A percentile compares a stretch with the other conserved stretches of the same genome.
Conservation (phyloP, 495 filamentous ascomycete species). For the Podospora comata region DNA sequence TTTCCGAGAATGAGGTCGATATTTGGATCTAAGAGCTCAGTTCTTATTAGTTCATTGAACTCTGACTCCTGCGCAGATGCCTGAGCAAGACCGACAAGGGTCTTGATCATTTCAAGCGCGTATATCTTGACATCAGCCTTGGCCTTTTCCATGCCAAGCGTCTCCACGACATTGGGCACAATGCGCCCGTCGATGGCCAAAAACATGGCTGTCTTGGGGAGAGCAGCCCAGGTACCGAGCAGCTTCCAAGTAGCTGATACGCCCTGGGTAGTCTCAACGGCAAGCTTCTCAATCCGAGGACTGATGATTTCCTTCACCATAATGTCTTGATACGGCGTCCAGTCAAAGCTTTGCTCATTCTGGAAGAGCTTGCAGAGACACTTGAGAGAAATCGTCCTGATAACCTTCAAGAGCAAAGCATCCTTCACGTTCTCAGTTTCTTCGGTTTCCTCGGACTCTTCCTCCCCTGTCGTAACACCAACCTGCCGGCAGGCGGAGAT, state of each 20-base stretch:
- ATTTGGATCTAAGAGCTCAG: conserved; percentile 64
- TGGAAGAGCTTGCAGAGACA: conserved; percentile 75
- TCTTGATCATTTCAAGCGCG: conserved; percentile 68
- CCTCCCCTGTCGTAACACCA: conserved; percentile 38
- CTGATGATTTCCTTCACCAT: conserved; percentile 73
- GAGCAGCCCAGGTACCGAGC: conserved; percentile 73
- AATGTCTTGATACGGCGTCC: conserved; percentile 63
- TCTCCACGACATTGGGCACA: conserved; percentile 66
- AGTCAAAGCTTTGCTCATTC: conserved; percentile 61
- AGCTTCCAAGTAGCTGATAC: conserved; percentile 79
- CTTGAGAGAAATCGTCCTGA: conserved; percentile 71
- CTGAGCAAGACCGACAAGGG: conserved; percentile 56
- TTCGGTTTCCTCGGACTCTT: conserved; percentile 33
- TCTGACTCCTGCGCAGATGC: conserved; percentile 49
- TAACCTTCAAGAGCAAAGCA: conserved; percentile 60
- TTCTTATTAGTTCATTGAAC: conserved; percentile 58
- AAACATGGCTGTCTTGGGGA: conserved; percentile 63
- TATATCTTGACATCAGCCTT: conserved; percentile 88
- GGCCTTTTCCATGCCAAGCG: conserved; percentile 65
- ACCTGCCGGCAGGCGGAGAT: conserved; percentile 64
- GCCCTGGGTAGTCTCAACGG: conserved; percentile 82
- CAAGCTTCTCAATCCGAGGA: conserved; percentile 73
- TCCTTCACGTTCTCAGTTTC: conserved; percentile 50
- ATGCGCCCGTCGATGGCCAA: conserved; percentile 62
- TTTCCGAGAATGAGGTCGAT: conserved; percentile 64